Evolutionary conservation across 2,329 filamentous ascomycete species (phyloP), one percentile per base, ranked within the genome.

Genomic region (Fusarium concolor): DNA sequence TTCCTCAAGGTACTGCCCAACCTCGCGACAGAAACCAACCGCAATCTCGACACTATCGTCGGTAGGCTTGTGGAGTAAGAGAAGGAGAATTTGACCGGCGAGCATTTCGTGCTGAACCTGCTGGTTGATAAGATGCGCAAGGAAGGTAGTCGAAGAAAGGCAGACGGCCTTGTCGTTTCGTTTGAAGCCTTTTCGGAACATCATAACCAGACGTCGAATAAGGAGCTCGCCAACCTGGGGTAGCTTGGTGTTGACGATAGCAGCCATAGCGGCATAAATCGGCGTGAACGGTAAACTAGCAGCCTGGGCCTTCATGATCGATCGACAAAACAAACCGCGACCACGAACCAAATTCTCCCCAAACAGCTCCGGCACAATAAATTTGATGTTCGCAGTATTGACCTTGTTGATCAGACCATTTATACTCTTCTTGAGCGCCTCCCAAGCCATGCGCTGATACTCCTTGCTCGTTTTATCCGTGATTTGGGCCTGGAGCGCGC

Each of bases 341-440:
- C 96, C 96, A 59, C 96, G 90, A 39, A 99, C 86, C 73, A 99
- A 81, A 77, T 99, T 99, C 84, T 99, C 96, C 49, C 89, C 89
- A 80, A 99, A 99, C 44, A 99, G 85, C 81, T 99, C 96, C 3
- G 95, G 95, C 24, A 98, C 94, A 66, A 99, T 97, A 76, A 92
- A 88, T 81, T 99, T 98, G 86, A 99, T 98, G 79, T 99, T 99
- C 33, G 92, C 93, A 56, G 95, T 92, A 80, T 98, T 98, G 84
- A 97, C 92, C 84, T 99, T 99, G 86, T 99, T 99, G 86, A 99
- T 97, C 70, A 99, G 83, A 73, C 96, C 96, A 77, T 99, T 98
- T 81, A 99, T 97, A 47, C 92, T 96, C 84, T 99, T 99, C 84
- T 99, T 99, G 76, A 99, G 83, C 14, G 95, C 95, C 80, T 99